Percentiles rank a stretch among this genome's conserved stretches.
phyloP scores from a whole-genome alignment of 2,329 filamentous ascomycete genomes.

The Scedosporium aurantiacum region DNA sequence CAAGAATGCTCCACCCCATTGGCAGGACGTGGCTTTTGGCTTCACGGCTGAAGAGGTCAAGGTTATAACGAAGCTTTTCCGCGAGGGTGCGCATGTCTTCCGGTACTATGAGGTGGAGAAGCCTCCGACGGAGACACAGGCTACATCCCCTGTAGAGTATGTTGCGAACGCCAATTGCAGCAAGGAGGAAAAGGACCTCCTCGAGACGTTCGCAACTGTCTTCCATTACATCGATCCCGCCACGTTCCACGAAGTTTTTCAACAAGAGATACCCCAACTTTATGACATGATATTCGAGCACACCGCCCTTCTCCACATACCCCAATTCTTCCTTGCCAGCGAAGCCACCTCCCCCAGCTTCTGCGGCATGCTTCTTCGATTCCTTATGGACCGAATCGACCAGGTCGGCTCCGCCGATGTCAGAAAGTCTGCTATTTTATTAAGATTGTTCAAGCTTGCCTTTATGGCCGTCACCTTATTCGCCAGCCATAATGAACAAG shows the following conservation, averaged over 20 bases:
- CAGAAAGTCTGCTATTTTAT: conserved; percentile 81
- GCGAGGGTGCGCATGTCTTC: conserved; percentile 92
- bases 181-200: conserved; percentile 92
- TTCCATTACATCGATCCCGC: conserved; percentile 98
- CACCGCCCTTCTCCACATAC: conserved; percentile 83
- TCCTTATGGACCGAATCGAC: conserved; percentile 92
- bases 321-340: conserved; percentile 96
- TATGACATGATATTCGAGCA: conserved; percentile 99
- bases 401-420: conserved; percentile 89
- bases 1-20: conserved; percentile 72
- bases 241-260: conserved; percentile 97
- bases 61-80: conserved; percentile 93
- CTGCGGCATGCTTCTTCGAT: conserved; percentile 94
- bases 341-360: conserved; percentile 97
- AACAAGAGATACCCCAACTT: conserved; percentile 89
- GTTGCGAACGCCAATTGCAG: conserved; percentile 87
- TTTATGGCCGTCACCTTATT: conserved; percentile 99
- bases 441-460: conserved; percentile 92
- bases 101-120: conserved; percentile 93
- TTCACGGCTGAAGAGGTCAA: conserved; percentile 96
- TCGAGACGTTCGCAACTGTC: conserved; percentile 95
- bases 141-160: conserved; percentile 72
- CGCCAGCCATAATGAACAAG: conserved; percentile 86
- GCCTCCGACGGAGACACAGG: conserved; percentile 24
- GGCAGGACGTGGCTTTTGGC: conserved; percentile 90